phyloP scores from a whole-genome alignment of 306 rosid species.

The Prosopis cineraria region DNA sequence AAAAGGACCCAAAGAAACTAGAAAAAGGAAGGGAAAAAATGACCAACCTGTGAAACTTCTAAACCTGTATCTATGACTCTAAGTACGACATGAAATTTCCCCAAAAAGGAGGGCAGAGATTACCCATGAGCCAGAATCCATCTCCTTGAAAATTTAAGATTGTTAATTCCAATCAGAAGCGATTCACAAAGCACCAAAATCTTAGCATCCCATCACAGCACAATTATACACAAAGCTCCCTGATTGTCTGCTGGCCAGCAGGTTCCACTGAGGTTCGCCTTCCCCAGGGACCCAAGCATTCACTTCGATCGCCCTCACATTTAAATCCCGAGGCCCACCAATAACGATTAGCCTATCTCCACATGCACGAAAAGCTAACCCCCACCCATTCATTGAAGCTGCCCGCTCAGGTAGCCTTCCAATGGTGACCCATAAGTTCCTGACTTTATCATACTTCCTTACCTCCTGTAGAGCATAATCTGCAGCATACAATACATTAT shows the following conservation, averaged over 20 bases:
- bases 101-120: constrained; percentile 46
- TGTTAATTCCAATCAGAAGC: constrained; percentile 40
- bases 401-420: constrained; percentile 65
- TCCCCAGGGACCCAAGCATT: constrained; percentile 60
- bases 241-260: constrained; percentile 47
- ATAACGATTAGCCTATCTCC: constrained; percentile 63
- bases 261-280: constrained; percentile 56
- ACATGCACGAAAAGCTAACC: constrained; percentile 73
- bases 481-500: constrained; percentile 69
- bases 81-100: constrained; percentile 43
- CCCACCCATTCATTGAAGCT: constrained; percentile 66
- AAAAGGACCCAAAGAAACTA: constrained; percentile 35
- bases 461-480: constrained; percentile 53
- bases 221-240: constrained; percentile 75
- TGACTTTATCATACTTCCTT: constrained; percentile 51
- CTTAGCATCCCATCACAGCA: constrained; percentile 82
- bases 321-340: constrained; percentile 48
- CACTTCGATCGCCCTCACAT: constrained; percentile 47
- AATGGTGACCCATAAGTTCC: constrained; percentile 45
- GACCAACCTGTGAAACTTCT: constrained; percentile 45
- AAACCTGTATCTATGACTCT: constrained; percentile 43
- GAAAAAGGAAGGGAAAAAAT: constrained; percentile 4
- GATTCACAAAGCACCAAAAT: constrained; percentile 26
- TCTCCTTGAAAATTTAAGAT: constrained; percentile 46
- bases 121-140: constrained; percentile 42